Evolutionary conservation across 1,284 basidiomycete species (phyloP).

Genomic region (Chalciporus piperatoides): DNA sequence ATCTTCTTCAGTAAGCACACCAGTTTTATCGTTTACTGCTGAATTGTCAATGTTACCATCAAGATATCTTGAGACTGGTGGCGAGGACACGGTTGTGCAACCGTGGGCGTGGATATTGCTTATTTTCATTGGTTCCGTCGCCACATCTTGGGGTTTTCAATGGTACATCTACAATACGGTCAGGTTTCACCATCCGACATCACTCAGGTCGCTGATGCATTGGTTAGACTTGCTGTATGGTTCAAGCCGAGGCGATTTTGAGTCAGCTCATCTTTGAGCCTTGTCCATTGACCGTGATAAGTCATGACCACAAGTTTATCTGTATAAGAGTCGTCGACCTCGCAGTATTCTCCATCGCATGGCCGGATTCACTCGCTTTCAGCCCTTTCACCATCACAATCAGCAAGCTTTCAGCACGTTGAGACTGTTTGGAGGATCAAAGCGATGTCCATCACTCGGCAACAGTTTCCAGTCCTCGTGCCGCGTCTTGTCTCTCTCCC

Average conservation of each 20-base stretch:
- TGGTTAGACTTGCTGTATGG: no score
- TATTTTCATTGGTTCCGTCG: constrained; percentile 38
- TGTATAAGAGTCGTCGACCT: background rate
- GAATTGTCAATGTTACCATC: background rate
- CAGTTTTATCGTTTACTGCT: background rate
- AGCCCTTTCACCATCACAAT: constrained; percentile 1
- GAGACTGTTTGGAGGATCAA: constrained; percentile 2
- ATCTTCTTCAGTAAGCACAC: constrained; percentile 31
- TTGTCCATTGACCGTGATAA: no score
- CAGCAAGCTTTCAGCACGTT: constrained; percentile 1
- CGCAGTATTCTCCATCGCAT: background rate
- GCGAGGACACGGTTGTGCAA: constrained; percentile 12
- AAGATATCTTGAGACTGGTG: constrained; percentile 17
- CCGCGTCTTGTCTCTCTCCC: constrained; percentile 18
- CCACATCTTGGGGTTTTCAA: constrained; percentile 35
- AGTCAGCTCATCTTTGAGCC: no score
- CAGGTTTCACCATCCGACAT: background rate
- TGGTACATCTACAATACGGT: constrained; percentile 36
- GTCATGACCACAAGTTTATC: background rate
- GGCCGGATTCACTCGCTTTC: constrained; percentile 3
- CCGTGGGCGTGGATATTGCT: constrained; percentile 26
- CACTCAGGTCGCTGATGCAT: no score
- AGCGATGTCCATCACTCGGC: background rate
- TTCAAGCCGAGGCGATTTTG: no score
- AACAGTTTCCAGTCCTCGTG: constrained; percentile 2